phyloP scores from a whole-genome alignment of 345 rosid genomes.

The Adansonia digitata region DNA sequence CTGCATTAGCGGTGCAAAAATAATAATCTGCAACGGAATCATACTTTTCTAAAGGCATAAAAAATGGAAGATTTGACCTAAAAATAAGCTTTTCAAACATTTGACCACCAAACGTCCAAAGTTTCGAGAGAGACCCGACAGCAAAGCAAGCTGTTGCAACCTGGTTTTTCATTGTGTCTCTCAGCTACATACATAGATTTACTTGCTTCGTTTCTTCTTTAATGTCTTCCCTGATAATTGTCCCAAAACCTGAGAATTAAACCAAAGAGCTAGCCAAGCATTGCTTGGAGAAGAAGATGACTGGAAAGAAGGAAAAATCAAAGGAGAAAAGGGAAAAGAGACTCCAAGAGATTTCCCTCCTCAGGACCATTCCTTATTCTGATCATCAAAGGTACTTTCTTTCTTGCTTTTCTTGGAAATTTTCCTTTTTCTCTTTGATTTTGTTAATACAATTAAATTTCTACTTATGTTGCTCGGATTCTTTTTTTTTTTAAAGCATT shows the following conservation, averaged over 20 bases:
- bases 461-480: no score
- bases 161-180: not conserved
- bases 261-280: not conserved
- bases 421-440: not conserved
- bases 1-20: constrained; percentile 9
- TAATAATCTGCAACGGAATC: not conserved
- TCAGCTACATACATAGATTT: not conserved
- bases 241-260: not conserved
- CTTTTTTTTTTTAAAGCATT: no score
- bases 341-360: constrained; percentile 76
- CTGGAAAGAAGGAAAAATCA: constrained; percentile 54
- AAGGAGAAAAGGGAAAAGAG: constrained; percentile 74
- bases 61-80: constrained; percentile 19
- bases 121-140: not conserved
- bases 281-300: constrained; percentile 22
- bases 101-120: constrained; percentile 11
- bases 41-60: constrained; percentile 1
- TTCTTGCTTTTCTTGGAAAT: no score
- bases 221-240: not conserved
- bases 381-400: constrained; percentile 73
- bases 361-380: constrained; percentile 85
- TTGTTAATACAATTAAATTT: no score
- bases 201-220: not conserved
- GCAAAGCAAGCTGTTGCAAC: constrained; percentile 1
- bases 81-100: constrained; percentile 9